Evolutionary conservation across 1,139 yeast genomes (phyloP).

Genomic region (Sugiyamaella grinbergsii): DNA sequence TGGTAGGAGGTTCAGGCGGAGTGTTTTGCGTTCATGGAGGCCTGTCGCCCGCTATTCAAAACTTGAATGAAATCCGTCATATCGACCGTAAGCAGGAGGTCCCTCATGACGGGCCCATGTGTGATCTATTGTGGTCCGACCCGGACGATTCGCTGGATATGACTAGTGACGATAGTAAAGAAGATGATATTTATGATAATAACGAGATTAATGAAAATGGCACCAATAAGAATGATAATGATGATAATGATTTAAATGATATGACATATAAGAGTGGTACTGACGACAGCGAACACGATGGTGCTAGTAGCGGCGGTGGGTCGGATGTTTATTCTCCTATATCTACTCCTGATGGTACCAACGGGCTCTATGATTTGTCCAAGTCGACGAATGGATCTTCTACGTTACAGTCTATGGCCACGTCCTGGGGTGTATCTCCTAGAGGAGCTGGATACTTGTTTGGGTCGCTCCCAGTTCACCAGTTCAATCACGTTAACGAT

Average conservation of each 20-base stretch:
- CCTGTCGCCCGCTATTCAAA: conserved; percentile 82
- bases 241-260: conserved; percentile 5
- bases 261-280: neutral
- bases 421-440: conserved; percentile 87
- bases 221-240: conserved; percentile 3
- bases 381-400: conserved; percentile 4
- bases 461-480: conserved; percentile 79
- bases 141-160: conserved; percentile 69
- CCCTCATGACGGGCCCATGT: conserved; percentile 99
- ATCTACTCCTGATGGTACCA: neutral
- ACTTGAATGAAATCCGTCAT: conserved; percentile 79
- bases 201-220: conserved; percentile 14
- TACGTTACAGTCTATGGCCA: conserved; percentile 13
- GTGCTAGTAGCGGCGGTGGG: neutral
- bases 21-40: conserved; percentile 98
- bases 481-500: conserved; percentile 74
- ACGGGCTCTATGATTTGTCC: conserved; percentile 15
- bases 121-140: conserved; percentile 95
- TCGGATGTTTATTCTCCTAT: neutral
- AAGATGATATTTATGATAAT: conserved; percentile 19
- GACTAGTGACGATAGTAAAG: conserved; percentile 18
- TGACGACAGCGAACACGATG: no score
- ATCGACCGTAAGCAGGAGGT: conserved; percentile 92
- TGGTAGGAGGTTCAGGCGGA: conserved; percentile 73
- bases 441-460: conserved; percentile 97